Evolutionary conservation across 2,329 filamentous ascomycete species (phyloP).

Genomic region (Emergomyces pasteurianus): DNA sequence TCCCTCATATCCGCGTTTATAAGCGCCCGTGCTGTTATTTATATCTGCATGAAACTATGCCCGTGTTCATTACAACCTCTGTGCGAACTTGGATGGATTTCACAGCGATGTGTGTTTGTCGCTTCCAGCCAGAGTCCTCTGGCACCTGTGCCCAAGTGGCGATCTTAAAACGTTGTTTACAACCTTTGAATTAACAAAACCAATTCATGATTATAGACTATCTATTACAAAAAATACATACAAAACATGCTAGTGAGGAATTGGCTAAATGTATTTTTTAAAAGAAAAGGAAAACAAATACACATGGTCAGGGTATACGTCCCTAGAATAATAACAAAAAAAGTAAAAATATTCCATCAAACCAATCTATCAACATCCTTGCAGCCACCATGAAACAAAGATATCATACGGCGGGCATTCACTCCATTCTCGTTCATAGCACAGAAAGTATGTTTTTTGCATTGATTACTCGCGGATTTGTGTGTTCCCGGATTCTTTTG

Average conservation of each 20-base stretch:
- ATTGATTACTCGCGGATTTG: too few species aligned
- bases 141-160: too few species aligned
- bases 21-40: too few species aligned
- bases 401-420: background rate
- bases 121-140: too few species aligned
- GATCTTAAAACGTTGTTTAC: too few species aligned
- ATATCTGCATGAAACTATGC: too few species aligned
- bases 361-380: background rate
- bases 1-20: background rate
- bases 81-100: too few species aligned
- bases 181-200: too few species aligned
- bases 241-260: background rate
- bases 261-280: background rate
- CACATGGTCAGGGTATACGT: background rate
- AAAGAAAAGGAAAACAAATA: slow-evolving; percentile 10
- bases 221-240: background rate
- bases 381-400: background rate
- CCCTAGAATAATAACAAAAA: slow-evolving; percentile 2
- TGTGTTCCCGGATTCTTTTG: too few species aligned
- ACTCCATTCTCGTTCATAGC: background rate
- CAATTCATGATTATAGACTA: background rate
- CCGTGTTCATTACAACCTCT: too few species aligned
- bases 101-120: too few species aligned
- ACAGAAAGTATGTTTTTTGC: too few species aligned
- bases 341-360: slow-evolving; percentile 1